Conservation (phyloP, 2,329 filamentous ascomycete genomes). For the Leptographium flavum region DNA sequence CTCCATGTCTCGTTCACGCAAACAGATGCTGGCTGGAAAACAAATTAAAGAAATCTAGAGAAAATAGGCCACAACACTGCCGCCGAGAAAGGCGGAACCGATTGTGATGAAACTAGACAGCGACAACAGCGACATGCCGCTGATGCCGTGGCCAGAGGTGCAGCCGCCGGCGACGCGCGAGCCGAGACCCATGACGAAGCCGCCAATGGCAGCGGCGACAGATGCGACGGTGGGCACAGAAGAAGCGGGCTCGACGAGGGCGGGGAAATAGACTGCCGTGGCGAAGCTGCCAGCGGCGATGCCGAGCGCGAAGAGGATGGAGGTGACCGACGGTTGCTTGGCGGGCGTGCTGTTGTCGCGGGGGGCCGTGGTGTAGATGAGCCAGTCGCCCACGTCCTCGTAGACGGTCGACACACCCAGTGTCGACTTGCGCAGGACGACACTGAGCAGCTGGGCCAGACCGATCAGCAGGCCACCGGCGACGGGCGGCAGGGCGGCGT, state of each 20-base stretch:
- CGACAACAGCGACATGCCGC: slow-evolving; percentile 48
- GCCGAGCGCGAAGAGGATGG: slow-evolving; percentile 9
- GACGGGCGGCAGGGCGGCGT: slow-evolving; percentile 26
- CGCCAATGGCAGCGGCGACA: slow-evolving; percentile 33
- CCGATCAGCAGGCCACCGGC: slow-evolving; percentile 46
- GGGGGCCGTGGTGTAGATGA: slow-evolving; percentile 20
- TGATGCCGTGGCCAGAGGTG: slow-evolving; percentile 56
- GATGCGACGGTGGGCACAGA: slow-evolving; percentile 13
- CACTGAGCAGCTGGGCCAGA: slow-evolving; percentile 39
- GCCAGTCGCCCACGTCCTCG: slow-evolving; percentile 42
- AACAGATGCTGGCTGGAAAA: too few relatives aligned
- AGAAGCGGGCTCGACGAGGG: background rate
- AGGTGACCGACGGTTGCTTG: slow-evolving; percentile 15
- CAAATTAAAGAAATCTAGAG: background rate
- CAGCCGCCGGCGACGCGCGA: slow-evolving; percentile 51
- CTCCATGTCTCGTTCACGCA: background rate
- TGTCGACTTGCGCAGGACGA: slow-evolving; percentile 36
- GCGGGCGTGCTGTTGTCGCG: background rate
- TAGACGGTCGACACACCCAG: slow-evolving; percentile 48
- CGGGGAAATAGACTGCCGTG: background rate
- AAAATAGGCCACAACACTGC: slow-evolving; percentile 13
- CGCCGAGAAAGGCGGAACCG: slow-evolving; percentile 39
- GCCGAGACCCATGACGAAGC: slow-evolving; percentile 43
- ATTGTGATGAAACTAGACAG: slow-evolving; percentile 49
- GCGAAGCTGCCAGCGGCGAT: slow-evolving; percentile 19